Percentiles rank a stretch among this genome's conserved stretches.
phyloP scores from a whole-genome alignment of 495 filamentous ascomycete species.

The Trichocladium antarcticum region DNA sequence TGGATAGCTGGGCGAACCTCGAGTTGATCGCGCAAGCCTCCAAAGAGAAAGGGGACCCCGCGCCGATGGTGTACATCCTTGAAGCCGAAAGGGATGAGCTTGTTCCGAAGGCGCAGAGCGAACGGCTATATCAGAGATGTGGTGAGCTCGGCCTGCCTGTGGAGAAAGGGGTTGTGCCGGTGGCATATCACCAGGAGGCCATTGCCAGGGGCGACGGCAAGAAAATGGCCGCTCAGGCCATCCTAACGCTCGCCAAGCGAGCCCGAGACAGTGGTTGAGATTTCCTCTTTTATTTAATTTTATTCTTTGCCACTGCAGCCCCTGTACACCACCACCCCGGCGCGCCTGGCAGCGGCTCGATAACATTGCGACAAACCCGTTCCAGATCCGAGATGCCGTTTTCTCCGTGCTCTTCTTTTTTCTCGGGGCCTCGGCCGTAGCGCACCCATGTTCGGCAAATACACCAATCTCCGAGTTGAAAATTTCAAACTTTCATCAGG shows the following conservation, averaged over 20 bases:
- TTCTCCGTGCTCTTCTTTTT: too few species aligned
- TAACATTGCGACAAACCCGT: too few species aligned
- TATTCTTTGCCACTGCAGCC: not conserved
- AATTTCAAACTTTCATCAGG: too few species aligned
- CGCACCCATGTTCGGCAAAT: too few species aligned
- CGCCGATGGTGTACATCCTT: slow-evolving; percentile 45
- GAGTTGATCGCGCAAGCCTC: slow-evolving; percentile 23
- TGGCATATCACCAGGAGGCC: slow-evolving; percentile 38
- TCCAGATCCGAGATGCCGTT: too few species aligned
- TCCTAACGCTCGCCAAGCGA: slow-evolving; percentile 15
- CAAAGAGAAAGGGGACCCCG: slow-evolving; percentile 6
- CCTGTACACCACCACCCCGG: slow-evolving; percentile 10
- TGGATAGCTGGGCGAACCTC: slow-evolving; percentile 38
- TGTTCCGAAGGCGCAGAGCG: slow-evolving; percentile 48
- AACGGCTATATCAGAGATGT: slow-evolving; percentile 37
- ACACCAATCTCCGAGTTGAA: too few species aligned
- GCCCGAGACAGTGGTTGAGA: slow-evolving; percentile 9
- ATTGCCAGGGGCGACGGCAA: slow-evolving; percentile 36
- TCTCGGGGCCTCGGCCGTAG: too few species aligned
- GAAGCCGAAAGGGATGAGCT: slow-evolving; percentile 58
- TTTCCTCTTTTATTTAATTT: not conserved
- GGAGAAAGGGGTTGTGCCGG: slow-evolving; percentile 26
- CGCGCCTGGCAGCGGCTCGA: too few species aligned
- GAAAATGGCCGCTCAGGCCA: slow-evolving; percentile 28
- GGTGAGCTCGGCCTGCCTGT: slow-evolving; percentile 31